These are phyloP conservation scores for Diaporthe sp. DNA, from an alignment of 2,329 filamentous ascomycete species.

Conservation along the genomic window DNA sequence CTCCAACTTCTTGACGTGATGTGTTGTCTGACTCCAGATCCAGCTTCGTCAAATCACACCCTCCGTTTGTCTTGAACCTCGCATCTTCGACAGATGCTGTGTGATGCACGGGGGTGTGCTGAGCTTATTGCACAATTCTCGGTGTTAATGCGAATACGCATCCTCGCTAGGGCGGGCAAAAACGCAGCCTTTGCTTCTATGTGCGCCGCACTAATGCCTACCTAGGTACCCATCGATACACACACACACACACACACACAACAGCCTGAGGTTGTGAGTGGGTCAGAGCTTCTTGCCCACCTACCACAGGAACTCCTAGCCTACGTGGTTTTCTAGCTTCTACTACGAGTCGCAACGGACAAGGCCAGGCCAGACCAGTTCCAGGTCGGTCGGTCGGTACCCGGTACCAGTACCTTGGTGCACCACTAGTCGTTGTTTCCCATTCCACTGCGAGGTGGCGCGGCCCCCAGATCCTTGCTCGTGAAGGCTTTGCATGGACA, in stretches of 20 bases:
- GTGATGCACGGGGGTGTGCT: not conserved
- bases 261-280: conserved; percentile 12
- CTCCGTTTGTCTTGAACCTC: not conserved
- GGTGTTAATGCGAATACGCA: not conserved
- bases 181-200: not conserved
- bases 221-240: not conserved
- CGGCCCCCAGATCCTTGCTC: conserved; percentile 30
- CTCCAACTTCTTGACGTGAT: conserved; percentile 1
- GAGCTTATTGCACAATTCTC: conserved; percentile 23
- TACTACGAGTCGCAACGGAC: conserved; percentile 26
- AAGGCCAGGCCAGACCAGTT: conserved; percentile 5
- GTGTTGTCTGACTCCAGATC: conserved; percentile 21
- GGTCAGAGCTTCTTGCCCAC: conserved; percentile 5
- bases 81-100: conserved; percentile 2
- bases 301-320: not conserved
- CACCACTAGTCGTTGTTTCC: conserved; percentile 5
- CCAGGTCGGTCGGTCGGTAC: conserved; percentile 2
- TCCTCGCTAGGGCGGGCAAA: not conserved
- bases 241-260: not conserved
- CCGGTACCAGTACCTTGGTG: conserved; percentile 2
- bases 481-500: conserved; percentile 36
- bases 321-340: conserved; percentile 12
- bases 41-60: conserved; percentile 18
- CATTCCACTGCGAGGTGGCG: conserved; percentile 11
- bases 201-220: conserved; percentile 12